Conservation (phyloP, 768 basidiomycete genomes). For the Udeniomyces megalosporus region DNA sequence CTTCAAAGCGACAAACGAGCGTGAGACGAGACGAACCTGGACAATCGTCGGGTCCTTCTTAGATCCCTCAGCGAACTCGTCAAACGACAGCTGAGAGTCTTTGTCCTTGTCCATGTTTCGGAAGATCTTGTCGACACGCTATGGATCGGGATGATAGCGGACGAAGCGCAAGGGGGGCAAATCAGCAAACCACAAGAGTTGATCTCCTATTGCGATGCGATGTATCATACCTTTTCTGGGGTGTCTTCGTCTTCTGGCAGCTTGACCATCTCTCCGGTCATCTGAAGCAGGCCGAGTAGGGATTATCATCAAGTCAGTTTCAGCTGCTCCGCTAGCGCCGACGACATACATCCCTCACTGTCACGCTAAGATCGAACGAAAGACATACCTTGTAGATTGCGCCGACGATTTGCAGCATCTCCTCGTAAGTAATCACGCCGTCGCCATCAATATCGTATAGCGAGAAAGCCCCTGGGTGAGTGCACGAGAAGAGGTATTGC, state of each 20-base stretch:
- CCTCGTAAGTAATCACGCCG: conserved; percentile 92
- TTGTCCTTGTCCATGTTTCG: conserved; percentile 92
- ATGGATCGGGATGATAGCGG: conserved; percentile 7
- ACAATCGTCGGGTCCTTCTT: conserved; percentile 99
- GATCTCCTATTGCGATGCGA: too few relatives aligned
- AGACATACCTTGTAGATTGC: conserved; percentile 65
- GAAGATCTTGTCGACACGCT: conserved; percentile 97
- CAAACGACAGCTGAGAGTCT: conserved; percentile 80
- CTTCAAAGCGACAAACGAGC: conserved; percentile 17
- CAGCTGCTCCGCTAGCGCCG: too few relatives aligned
- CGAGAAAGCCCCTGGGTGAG: conserved; percentile 86
- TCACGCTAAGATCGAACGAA: too few relatives aligned
- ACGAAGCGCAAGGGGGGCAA: neutral
- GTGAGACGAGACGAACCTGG: conserved; percentile 41
- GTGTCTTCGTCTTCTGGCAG: conserved; percentile 97
- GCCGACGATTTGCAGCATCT: conserved; percentile 96
- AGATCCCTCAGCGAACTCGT: conserved; percentile 94
- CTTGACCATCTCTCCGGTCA: conserved; percentile 99
- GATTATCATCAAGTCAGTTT: too few relatives aligned
- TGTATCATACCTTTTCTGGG: conserved; percentile 86
- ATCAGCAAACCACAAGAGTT: neutral
- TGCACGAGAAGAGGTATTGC: neutral
- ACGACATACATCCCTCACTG: too few relatives aligned
- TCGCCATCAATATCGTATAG: conserved; percentile 98
- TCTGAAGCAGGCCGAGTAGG: conserved; percentile 30